These are phyloP conservation scores for Vitis hybrid DNA, from an alignment of 177 flowering plant genomes.

Conservation along the genomic window DNA sequence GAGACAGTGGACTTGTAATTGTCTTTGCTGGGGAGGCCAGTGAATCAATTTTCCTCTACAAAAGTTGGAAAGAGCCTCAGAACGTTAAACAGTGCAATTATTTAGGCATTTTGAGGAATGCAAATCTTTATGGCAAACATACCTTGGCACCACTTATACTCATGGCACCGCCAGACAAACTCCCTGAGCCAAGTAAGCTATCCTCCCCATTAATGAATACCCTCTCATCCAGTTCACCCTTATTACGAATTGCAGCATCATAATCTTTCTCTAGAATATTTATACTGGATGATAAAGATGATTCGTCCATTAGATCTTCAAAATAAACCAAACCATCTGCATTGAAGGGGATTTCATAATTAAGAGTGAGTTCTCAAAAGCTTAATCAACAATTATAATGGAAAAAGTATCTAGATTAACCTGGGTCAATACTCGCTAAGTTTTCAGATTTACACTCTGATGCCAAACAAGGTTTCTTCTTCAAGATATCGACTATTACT, in stretches of 20 bases:
- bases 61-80: conserved; percentile 3
- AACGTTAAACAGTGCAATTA: background rate
- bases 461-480: conserved; percentile 56
- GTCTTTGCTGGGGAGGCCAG: conserved; percentile 79
- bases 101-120: background rate
- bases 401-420: conserved; percentile 31
- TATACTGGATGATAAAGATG: conserved; percentile 59
- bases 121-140: conserved; percentile 3
- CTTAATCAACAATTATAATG: background rate
- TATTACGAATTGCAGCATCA: conserved; percentile 58
- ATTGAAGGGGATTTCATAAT: conserved; percentile 8
- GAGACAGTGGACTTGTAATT: conserved; percentile 72
- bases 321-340: conserved; percentile 88
- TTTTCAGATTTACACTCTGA: conserved; percentile 60
- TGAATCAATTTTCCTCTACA: conserved; percentile 71
- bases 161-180: conserved; percentile 76
- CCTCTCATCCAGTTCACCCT: conserved; percentile 88
- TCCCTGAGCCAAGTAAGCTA: conserved; percentile 78
- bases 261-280: conserved; percentile 75
- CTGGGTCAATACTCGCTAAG: conserved; percentile 59
- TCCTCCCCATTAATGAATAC: conserved; percentile 80
- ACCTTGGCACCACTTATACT: conserved; percentile 75
- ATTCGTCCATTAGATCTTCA: conserved; percentile 73
- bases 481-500: conserved; percentile 65
- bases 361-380: background rate